Evolutionary conservation across 2,329 filamentous ascomycete genomes (phyloP), one percentile per base, ranked within the genome.

Genomic region (Tolypocladium album): DNA sequence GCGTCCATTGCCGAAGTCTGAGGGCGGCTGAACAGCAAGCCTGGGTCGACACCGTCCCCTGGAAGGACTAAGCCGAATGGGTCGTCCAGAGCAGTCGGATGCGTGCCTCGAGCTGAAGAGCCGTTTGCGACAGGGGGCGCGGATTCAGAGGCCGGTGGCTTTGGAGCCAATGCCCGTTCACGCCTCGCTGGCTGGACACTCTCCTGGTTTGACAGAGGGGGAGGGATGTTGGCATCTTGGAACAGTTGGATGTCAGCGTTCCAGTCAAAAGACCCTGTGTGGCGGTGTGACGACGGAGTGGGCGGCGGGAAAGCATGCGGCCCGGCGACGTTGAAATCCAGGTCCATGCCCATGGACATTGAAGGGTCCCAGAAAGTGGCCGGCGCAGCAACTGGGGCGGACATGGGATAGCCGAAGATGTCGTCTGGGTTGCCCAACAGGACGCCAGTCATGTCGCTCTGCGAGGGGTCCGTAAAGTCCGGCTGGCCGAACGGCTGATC

Each of bases 361-460:
- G 80, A 78, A 4, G 78, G 74, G 61, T 85, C 82, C 85, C 84
- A 87, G 63, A 85, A 86, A 43, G 78, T 81, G 3, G 75, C 71
- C 1, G 80, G 75, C 4, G 76, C 76, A 2, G 77, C 76, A 39
- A 78, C 77, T 24, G 83, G 79, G 3, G 81, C 82, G n/a, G 84
- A 82, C 70, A 87, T 75, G 36, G 84, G 81, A 67, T 84, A 85
- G 34, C 76, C 76, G 67, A 86, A 86, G 70, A 87, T 76, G 64
- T 86, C 83, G 59, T 75, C 75, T 15, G 79, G 74, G 27, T 75
- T 73, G 22, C 75, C 74, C 64, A 80, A 75, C 64, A 80, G 79
- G 13, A 70, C 70, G 36, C 13, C 47, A 31, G 75, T 69, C 71
- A 84, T 75, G 52, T 79, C 78, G 64, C 81, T 79, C 47, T 80